phyloP scores from a whole-genome alignment of 176 grass and related monocot species.

The bread wheat (Triticum aestivum) region IWGSC_CS_RefSeq_v2.1 NC_057799.1:518991780-518992279 shows the following conservation, averaged over 20 bases:
- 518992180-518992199: conserved; percentile 31
- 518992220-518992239: conserved; percentile 22
- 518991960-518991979: conserved; percentile 35
- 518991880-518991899: too few species aligned
- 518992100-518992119: not conserved
- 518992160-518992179: not conserved
- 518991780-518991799: conserved; percentile 27
- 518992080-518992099: not conserved
- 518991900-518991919: not conserved
- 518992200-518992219: conserved; percentile 9
- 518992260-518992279: conserved; percentile 19
- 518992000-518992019: conserved; percentile 28
- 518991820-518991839: conserved; percentile 27
- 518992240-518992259: conserved; percentile 24
- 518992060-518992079: not conserved
- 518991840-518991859: conserved; percentile 70
- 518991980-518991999: conserved; percentile 35
- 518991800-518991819: conserved; percentile 43
- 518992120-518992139: not conserved
- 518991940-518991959: conserved; percentile 28
- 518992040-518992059: accelerated
- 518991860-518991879: not conserved
- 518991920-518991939: not conserved
- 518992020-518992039: conserved; percentile 46
- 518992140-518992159: not conserved